phyloP scores from a whole-genome alignment of 2,329 filamentous ascomycete genomes.

The Pyricularia sp. region DNA sequence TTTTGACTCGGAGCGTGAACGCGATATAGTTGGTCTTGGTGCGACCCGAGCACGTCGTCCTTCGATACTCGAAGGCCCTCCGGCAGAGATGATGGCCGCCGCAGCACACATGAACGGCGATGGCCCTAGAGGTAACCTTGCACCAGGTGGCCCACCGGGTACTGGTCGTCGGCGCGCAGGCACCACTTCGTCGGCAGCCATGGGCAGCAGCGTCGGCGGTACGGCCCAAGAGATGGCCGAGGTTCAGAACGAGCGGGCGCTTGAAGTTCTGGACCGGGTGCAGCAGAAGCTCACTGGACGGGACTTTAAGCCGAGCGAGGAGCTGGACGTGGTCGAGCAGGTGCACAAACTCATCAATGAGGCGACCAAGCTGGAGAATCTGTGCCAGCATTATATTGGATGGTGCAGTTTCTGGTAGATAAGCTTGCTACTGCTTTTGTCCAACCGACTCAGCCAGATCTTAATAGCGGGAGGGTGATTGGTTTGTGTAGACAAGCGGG shows the following conservation, averaged over 20 bases:
- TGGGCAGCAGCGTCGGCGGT: constrained; percentile 20
- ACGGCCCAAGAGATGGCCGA: constrained; percentile 41
- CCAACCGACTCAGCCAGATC: background rate
- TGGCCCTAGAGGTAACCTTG: constrained; percentile 10
- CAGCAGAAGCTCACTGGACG: constrained; percentile 90
- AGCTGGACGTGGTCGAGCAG: constrained; percentile 74
- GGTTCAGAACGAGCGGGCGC: constrained; percentile 80
- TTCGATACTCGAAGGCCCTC: constrained; percentile 55
- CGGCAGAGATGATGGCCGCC: constrained; percentile 42
- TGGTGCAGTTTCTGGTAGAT: constrained; percentile 95
- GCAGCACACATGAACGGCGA: constrained; percentile 18
- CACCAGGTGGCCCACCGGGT: constrained; percentile 32
- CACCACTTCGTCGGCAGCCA: constrained; percentile 42
- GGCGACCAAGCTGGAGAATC: constrained; percentile 90
- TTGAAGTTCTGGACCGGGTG: constrained; percentile 84
- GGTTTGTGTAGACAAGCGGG: background rate
- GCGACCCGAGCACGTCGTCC: constrained; percentile 44
- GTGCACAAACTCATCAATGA: constrained; percentile 91
- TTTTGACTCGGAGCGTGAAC: constrained; percentile 49
- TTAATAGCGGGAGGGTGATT: background rate
- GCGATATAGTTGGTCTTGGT: constrained; percentile 33
- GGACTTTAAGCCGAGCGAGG: constrained; percentile 78
- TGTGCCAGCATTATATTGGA: constrained; percentile 97
- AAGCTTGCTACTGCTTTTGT: background rate
- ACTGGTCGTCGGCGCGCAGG: constrained; percentile 35